Percentiles rank a stretch among this genome's conserved stretches.
These are phyloP conservation scores for Calonectria pauciramosa DNA, from an alignment of 2,329 filamentous ascomycete genomes.

Conservation along the genomic window DNA sequence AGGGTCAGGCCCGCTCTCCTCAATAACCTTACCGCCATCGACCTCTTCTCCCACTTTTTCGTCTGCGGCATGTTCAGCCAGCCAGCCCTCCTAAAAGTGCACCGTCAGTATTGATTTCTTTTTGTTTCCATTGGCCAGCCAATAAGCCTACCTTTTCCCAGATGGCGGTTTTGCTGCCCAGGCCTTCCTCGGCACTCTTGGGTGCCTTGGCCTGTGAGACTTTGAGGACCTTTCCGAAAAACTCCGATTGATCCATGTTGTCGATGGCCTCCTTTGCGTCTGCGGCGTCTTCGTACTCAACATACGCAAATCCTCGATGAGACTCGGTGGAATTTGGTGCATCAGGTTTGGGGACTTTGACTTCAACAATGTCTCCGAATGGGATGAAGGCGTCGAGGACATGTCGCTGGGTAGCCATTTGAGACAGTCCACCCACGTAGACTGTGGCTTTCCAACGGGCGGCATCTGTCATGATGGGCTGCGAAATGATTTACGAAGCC, in stretches of 20 bases:
- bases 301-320: conserved; percentile 95
- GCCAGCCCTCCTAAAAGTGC: conserved; percentile 83
- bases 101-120: conserved; percentile 18
- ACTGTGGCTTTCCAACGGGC: conserved; percentile 91
- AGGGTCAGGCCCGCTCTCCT: conserved; percentile 78
- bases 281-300: conserved; percentile 88
- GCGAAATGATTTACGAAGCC: background rate
- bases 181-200: conserved; percentile 87
- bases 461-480: conserved; percentile 79
- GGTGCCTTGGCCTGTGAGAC: conserved; percentile 93
- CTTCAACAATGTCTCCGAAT: conserved; percentile 94
- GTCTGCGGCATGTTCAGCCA: conserved; percentile 88
- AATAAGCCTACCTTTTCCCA: conserved; percentile 88
- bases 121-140: background rate
- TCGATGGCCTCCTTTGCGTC: conserved; percentile 97
- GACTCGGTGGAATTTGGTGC: conserved; percentile 81
- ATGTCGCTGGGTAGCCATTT: conserved; percentile 79
- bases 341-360: conserved; percentile 91
- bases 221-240: conserved; percentile 93
- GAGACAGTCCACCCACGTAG: conserved; percentile 90
- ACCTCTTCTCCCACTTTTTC: conserved; percentile 70
- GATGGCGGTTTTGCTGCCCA: conserved; percentile 93
- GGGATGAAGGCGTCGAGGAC: conserved; percentile 94
- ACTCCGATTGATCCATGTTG: conserved; percentile 98
- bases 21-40: conserved; percentile 46